Percentiles rank a stretch among this genome's conserved stretches.
Evolutionary conservation across 139 green algal genomes (phyloP).

Genomic region (Chlamydomonas sp.): DNA sequence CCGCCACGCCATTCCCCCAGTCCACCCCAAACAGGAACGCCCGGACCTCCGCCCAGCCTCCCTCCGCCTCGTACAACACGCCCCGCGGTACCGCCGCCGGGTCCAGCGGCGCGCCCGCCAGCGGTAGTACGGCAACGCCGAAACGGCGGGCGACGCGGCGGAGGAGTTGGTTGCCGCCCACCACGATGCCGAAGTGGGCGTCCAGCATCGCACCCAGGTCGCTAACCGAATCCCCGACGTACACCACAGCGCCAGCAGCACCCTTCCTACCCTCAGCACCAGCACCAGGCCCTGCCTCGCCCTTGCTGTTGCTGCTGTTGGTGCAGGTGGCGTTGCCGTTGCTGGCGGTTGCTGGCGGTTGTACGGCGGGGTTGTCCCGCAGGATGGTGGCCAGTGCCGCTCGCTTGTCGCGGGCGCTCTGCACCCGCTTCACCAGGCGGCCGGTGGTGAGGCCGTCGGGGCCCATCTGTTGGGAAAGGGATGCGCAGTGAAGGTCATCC

Average conservation of each 20-base stretch:
- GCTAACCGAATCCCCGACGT: conserved; percentile 64
- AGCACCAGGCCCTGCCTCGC: neutral
- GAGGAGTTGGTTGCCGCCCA: conserved; percentile 69
- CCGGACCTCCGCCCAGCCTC: conserved; percentile 58
- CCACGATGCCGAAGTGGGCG: conserved; percentile 80
- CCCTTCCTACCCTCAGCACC: neutral
- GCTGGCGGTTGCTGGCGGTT: neutral
- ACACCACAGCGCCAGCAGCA: conserved; percentile 40
- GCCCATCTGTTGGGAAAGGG: neutral
- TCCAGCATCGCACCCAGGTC: conserved; percentile 63
- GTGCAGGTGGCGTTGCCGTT: neutral
- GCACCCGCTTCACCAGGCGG: conserved; percentile 41
- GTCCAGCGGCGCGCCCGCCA: conserved; percentile 46
- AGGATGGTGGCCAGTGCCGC: neutral
- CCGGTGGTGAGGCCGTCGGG: conserved; percentile 55
- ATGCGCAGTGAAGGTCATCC: too few species aligned
- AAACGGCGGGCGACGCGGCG: conserved; percentile 42
- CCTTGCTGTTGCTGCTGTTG: neutral
- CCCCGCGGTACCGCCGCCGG: neutral
- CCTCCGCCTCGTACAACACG: conserved; percentile 18
- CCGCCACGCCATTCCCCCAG: neutral
- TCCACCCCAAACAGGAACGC: conserved; percentile 60
- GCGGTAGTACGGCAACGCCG: conserved; percentile 49
- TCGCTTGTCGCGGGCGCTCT: conserved; percentile 73
- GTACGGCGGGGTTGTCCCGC: too few species aligned